These are phyloP conservation scores for Diddensiella santjacobensis DNA, from an alignment of 805 yeast species.

Conservation along the genomic window DNA sequence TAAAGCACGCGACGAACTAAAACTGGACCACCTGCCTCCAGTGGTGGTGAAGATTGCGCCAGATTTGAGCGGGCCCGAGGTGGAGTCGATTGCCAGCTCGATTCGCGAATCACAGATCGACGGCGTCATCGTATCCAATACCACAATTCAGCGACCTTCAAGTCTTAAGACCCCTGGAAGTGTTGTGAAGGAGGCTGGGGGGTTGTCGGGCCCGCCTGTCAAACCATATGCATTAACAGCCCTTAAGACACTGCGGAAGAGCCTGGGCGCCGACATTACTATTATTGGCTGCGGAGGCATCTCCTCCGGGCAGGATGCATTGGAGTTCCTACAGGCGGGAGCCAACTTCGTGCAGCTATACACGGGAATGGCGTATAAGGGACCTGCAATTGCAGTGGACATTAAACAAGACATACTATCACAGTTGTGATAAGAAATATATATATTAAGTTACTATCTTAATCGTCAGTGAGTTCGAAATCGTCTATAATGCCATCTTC, in stretches of 20 bases:
- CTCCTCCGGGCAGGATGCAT: slow-evolving; percentile 77
- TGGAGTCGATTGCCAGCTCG: slow-evolving; percentile 75
- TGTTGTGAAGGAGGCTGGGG: slow-evolving; percentile 65
- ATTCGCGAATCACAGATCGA: slow-evolving; percentile 76
- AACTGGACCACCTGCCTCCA: slow-evolving; percentile 45
- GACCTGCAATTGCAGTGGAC: slow-evolving; percentile 75
- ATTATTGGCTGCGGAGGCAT: slow-evolving; percentile 95
- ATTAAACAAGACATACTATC: slow-evolving; percentile 55
- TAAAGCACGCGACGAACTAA: slow-evolving; percentile 55
- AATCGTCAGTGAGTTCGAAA: slow-evolving; percentile 28
- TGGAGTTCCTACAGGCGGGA: slow-evolving; percentile 90
- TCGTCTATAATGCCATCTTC: slow-evolving; percentile 27
- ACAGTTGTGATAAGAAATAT: slow-evolving; percentile 57
- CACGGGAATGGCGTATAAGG: slow-evolving; percentile 88
- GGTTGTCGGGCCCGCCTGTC: slow-evolving; percentile 88
- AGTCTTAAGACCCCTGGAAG: slow-evolving; percentile 46
- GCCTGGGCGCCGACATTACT: slow-evolving; percentile 70
- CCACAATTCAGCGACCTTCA: slow-evolving; percentile 82
- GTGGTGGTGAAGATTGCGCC: slow-evolving; percentile 91
- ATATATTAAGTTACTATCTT: slow-evolving; percentile 4
- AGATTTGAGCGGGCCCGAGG: slow-evolving; percentile 76
- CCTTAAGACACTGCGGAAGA: slow-evolving; percentile 63
- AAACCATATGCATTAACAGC: slow-evolving; percentile 76
- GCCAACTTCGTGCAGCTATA: slow-evolving; percentile 85
- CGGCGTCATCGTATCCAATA: slow-evolving; percentile 89